A percentile compares a stretch with the other conserved stretches of the same genome.
phyloP scores from a whole-genome alignment of 2,329 filamentous ascomycete species.

The Rhynchosporium secalis region DNA sequence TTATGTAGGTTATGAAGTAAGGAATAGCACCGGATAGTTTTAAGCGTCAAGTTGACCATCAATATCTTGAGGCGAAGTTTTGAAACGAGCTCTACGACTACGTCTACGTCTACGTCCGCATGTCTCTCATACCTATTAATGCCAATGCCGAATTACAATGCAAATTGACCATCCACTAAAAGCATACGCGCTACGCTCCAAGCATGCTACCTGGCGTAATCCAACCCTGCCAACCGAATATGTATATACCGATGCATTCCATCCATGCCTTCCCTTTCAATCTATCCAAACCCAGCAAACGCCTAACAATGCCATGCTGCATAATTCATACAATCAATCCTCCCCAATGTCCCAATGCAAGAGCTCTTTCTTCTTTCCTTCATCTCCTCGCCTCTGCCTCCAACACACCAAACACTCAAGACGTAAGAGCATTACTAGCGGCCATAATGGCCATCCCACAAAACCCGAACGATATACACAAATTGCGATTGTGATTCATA shows the following conservation, averaged over 20 bases:
- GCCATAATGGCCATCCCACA: constrained; percentile 86
- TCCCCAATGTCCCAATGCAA: neutral
- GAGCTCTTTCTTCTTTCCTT: neutral
- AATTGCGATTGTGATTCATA: constrained; percentile 73
- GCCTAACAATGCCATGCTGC: constrained; percentile 11
- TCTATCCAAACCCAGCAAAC: constrained; percentile 2
- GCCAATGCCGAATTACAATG: neutral
- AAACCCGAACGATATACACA: constrained; percentile 81
- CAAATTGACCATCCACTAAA: no score
- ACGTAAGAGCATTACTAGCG: constrained; percentile 80
- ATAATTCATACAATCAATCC: constrained; percentile 14
- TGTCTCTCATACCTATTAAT: neutral
- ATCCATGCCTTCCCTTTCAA: neutral
- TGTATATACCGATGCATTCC: neutral
- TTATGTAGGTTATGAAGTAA: no score
- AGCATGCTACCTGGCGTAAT: neutral
- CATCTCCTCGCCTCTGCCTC: neutral
- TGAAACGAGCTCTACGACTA: neutral
- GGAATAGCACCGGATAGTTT: no score
- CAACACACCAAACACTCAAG: constrained; percentile 39
- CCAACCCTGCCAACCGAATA: neutral
- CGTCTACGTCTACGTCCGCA: neutral
- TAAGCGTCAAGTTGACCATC: no score
- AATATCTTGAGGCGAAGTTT: no score
- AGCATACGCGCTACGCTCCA: neutral